Evolutionary conservation across 23 red algal genomes (phyloP).

Genomic region (Gracilaria gracilis): DNA sequence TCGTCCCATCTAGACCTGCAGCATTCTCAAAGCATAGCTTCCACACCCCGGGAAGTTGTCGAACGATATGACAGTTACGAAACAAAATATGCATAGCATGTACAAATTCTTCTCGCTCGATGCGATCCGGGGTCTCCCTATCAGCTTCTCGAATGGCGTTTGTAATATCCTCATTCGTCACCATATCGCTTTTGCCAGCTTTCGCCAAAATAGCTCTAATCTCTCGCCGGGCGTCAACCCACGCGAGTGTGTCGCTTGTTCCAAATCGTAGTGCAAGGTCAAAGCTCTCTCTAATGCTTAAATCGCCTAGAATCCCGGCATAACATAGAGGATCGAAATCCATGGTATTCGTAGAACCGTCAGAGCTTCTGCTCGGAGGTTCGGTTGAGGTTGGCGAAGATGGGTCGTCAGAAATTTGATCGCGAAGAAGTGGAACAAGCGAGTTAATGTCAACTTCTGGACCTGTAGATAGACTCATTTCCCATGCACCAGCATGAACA

Average conservation of each 20-base stretch:
- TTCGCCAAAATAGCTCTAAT: conserved; percentile 7
- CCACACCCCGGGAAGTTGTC: background rate
- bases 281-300: conserved; percentile 29
- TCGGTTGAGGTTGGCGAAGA: background rate
- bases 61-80: background rate
- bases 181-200: background rate
- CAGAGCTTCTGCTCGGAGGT: background rate
- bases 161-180: conserved; percentile 4
- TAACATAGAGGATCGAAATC: background rate
- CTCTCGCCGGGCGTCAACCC: conserved; percentile 4
- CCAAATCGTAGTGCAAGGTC: conserved; percentile 13
- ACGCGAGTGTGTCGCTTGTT: conserved; percentile 7
- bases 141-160: conserved; percentile 4
- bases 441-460: conserved; percentile 27
- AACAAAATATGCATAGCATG: conserved; percentile 3
- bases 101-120: conserved; percentile 28
- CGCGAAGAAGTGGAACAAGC: background rate
- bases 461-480: conserved; percentile 9
- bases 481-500: conserved; percentile 22
- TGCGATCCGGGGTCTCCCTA: conserved; percentile 1
- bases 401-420: background rate
- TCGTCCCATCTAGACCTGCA: background rate
- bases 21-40: background rate
- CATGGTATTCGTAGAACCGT: background rate
- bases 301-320: background rate